These are phyloP conservation scores for Aspergillus sp. DNA, from an alignment of 2,329 filamentous ascomycete genomes.

Conservation along the genomic window DNA sequence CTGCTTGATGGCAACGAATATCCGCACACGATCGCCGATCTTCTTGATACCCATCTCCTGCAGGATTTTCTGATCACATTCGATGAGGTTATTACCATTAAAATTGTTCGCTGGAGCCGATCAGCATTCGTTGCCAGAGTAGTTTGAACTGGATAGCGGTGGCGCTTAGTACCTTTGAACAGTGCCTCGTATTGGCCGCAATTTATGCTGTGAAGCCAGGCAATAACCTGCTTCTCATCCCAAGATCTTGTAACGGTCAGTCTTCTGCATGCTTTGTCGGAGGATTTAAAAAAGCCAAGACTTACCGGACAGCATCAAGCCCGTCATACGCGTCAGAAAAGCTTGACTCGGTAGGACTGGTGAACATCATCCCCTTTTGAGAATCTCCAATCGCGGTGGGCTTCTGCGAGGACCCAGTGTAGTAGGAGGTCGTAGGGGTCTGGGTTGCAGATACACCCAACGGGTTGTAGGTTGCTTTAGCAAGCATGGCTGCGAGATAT, in stretches of 20 bases:
- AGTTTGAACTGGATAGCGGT: neutral
- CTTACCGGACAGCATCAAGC: constrained; percentile 71
- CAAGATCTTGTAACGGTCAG: constrained; percentile 57
- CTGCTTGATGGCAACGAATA: constrained; percentile 83
- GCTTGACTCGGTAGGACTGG: constrained; percentile 87
- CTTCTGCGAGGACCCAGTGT: constrained; percentile 32
- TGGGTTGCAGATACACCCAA: constrained; percentile 37
- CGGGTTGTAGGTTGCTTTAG: constrained; percentile 42
- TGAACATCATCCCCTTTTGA: constrained; percentile 53
- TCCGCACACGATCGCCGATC: constrained; percentile 90
- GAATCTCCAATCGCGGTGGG: constrained; percentile 30
- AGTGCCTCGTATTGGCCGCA: constrained; percentile 91
- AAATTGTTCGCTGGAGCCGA: constrained; percentile 73
- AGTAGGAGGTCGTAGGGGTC: constrained; percentile 36
- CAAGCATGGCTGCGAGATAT: constrained; percentile 36
- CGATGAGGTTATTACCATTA: constrained; percentile 92
- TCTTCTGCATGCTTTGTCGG: constrained; percentile 10
- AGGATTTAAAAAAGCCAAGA: neutral
- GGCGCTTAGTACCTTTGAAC: constrained; percentile 62
- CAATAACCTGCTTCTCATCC: constrained; percentile 88
- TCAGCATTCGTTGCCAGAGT: constrained; percentile 26
- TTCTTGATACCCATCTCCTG: constrained; percentile 99
- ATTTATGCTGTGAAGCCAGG: constrained; percentile 88
- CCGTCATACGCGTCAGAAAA: constrained; percentile 78
- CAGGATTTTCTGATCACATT: constrained; percentile 93